Evolutionary conservation across 1,139 yeast species (phyloP), one percentile per base, ranked within the genome.

Genomic region (Yamadazyma conglobata): DNA sequence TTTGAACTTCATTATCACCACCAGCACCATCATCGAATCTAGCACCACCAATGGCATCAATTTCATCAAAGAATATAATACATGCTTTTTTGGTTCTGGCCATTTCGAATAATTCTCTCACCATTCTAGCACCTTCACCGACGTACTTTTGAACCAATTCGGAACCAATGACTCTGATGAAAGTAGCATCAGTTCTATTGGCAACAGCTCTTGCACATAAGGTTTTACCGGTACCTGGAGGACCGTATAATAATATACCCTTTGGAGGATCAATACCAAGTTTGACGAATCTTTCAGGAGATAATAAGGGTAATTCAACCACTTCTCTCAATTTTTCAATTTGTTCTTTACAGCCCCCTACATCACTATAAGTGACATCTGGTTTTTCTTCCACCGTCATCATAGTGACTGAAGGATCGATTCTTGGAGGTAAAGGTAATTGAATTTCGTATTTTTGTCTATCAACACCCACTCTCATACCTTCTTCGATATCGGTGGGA

Each of bases 61-160:
- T 84, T 68, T 91, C 98, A 63, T 91, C 98, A 53, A 91, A 89
- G 60, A 84, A 84, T 39, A 91, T 89, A 52, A 91, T 91, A 62
- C 96, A 89, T 4, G 98, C 97, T 55, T 89, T 88, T 60, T 91
- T 89, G 22, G 96, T 85, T 58, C 98, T 80, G 2, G 98, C 98
- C 97, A 91, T 88, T 58, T 91, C 98, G 52, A 91, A 91, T 51
- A 91, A 72, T 63, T 91, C 98, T 57, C 98, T 77, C 36, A 91
- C 97, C 98, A 91, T 91, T 56, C 98, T 78, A 4, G 98, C 98
- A 64, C 98, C 98, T 65, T 91, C 98, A 54, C 98, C 98, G 32
- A 91, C 98, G 56, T 91, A 91, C 60, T 91, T 91, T 58, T 91
- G 98, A 22, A 91, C 98, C 56, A 91, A 73, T 62, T 91, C 98